Conservation (phyloP, 805 yeast genomes). For the Suhomyces faveliae region DNA sequence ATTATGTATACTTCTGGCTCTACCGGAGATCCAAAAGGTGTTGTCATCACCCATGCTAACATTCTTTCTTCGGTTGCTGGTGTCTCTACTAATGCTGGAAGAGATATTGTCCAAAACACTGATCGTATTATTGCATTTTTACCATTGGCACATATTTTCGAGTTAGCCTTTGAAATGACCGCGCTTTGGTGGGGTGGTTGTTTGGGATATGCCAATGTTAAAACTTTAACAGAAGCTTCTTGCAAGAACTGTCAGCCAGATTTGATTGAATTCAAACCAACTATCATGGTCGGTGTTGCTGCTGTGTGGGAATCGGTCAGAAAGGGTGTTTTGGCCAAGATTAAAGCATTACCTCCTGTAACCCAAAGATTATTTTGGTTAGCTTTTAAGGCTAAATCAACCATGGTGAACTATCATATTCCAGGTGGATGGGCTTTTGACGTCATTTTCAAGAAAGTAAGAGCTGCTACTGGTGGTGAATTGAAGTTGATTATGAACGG, state of each 20-base stretch:
- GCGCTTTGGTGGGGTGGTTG: conserved; percentile 86
- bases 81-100: conserved; percentile 59
- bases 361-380: conserved; percentile 87
- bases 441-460: conserved; percentile 80
- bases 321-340: conserved; percentile 83
- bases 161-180: conserved; percentile 80
- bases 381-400: conserved; percentile 72
- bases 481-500: conserved; percentile 77
- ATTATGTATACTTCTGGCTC: conserved; percentile 89
- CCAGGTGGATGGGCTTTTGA: conserved; percentile 78
- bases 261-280: conserved; percentile 81
- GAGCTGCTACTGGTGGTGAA: conserved; percentile 93
- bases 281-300: conserved; percentile 97
- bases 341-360: conserved; percentile 60
- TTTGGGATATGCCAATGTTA: conserved; percentile 88
- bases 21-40: conserved; percentile 86
- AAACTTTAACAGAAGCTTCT: conserved; percentile 81
- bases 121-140: conserved; percentile 86
- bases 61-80: conserved; percentile 88
- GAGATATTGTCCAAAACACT: conserved; percentile 44
- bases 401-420: conserved; percentile 59
- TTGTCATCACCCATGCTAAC: conserved; percentile 61
- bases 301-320: conserved; percentile 97
- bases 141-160: conserved; percentile 96
- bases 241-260: conserved; percentile 87